Percentiles rank a stretch among this genome's conserved stretches.
phyloP scores from a whole-genome alignment of 129 eudicot genomes.

The Arctium lappa region DNA sequence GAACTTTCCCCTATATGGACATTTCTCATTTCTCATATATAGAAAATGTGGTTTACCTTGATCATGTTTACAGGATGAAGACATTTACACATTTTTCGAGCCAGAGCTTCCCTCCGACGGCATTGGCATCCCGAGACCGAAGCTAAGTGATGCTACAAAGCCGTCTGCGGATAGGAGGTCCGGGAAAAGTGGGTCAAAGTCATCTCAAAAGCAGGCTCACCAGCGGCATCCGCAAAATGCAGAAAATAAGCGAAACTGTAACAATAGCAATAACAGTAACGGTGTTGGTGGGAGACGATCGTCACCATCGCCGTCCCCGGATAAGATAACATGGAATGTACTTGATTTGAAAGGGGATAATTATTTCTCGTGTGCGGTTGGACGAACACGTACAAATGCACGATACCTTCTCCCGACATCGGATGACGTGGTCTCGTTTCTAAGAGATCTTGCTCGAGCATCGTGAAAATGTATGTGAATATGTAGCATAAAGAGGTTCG shows the following conservation, averaged over 20 bases:
- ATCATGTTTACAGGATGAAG: slow-evolving; percentile 65
- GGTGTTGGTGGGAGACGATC: slow-evolving; percentile 21
- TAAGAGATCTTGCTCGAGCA: slow-evolving; percentile 60
- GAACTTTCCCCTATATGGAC: no score
- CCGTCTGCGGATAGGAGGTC: slow-evolving; percentile 38
- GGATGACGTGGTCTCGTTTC: slow-evolving; percentile 70
- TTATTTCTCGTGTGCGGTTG: slow-evolving; percentile 84
- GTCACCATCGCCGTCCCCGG: slow-evolving; percentile 43
- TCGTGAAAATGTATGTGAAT: slow-evolving; percentile 15
- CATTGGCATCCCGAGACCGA: slow-evolving; percentile 46
- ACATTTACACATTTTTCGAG: slow-evolving; percentile 80
- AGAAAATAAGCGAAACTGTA: slow-evolving; percentile 38
- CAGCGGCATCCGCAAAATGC: slow-evolving; percentile 34
- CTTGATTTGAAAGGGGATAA: slow-evolving; percentile 81
- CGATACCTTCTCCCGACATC: slow-evolving; percentile 61
- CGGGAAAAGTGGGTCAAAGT: slow-evolving; percentile 42
- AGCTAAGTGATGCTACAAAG: slow-evolving; percentile 44
- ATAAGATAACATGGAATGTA: slow-evolving; percentile 72
- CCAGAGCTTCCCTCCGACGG: slow-evolving; percentile 76
- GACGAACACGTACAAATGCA: slow-evolving; percentile 70
- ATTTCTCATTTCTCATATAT: no score
- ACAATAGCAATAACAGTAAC: slow-evolving; percentile 3
- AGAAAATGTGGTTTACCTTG: not conserved
- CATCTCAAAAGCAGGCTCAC: slow-evolving; percentile 32
- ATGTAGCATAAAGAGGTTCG: not conserved